Base-by-base conservation (phyloP, 768 basidiomycete genomes). In the Mycena amicta region DNA sequence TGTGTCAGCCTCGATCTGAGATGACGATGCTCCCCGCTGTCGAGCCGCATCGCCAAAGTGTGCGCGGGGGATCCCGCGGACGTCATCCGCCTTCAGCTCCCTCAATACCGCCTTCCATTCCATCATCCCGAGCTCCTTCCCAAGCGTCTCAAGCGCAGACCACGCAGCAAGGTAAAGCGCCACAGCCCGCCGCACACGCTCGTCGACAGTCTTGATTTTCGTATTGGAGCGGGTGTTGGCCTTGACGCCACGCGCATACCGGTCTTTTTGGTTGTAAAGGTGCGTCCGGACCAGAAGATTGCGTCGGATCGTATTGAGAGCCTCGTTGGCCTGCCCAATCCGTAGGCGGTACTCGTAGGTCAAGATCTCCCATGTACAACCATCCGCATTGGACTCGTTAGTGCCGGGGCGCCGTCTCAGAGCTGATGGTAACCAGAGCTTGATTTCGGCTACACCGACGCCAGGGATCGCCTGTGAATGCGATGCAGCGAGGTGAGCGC, bases 241-340 rank as follows among this genome's bases (percentile, higher is more conserved):
- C 1, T 54, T 53, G 40, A 74, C 70, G 0, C 74, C 72, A 18
- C 66, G 61, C 13, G 61, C 63, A 50, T 60, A 64, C 20, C 54
- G 49, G 15, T 71, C 53, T 52, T 78, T 76, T 13, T 68, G 70
- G 28, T 71, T 67, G 43, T 57, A 71, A 45, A 76, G 59, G 28
- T 71, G 68, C 0, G 71, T 61, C 0, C 63, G 57, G 12, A 74
- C 56, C 1, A 72, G 66, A 3, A 78, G 69, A 16, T 64, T 55
- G 2, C 59, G 58, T 0, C 71, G 68, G 16, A 79, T 29, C 2
- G 69, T 61, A 3, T 72, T 55, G 1, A 79, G 62, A 0, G 61
- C 43, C 6, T 67, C 70, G 18, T 69, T 52, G 2, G 69, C 74
- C 52, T 75, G 72, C 0, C 68, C 72, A 25, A 56, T 58, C 0